A percentile compares a stretch with the other conserved stretches of the same genome.
These are phyloP conservation scores for Casuarina cunninghamiana DNA, from an alignment of 306 rosid genomes.

Conservation along the genomic window DNA sequence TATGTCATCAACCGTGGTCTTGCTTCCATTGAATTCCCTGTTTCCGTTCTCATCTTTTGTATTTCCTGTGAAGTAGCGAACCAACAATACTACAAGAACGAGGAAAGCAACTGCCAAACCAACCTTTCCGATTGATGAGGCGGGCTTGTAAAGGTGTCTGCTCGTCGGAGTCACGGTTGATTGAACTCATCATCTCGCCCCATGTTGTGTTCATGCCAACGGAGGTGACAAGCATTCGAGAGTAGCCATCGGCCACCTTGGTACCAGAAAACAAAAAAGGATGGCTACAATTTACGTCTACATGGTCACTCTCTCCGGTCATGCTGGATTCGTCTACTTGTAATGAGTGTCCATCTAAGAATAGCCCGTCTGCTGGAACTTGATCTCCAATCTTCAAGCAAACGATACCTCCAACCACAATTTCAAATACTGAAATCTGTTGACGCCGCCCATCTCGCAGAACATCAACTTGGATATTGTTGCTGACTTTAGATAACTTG, in stretches of 20 bases:
- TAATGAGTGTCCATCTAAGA: constrained; percentile 28
- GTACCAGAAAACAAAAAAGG: constrained; percentile 37
- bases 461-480: constrained; percentile 31
- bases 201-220: constrained; percentile 33
- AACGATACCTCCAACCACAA: constrained; percentile 40
- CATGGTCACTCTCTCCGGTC: constrained; percentile 32
- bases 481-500: constrained; percentile 13
- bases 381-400: constrained; percentile 33
- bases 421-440: constrained; percentile 7
- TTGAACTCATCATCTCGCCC: constrained; percentile 27
- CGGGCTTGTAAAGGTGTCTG: constrained; percentile 26
- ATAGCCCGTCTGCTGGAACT: constrained; percentile 39
- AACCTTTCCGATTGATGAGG: constrained; percentile 15
- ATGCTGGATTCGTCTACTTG: constrained; percentile 25
- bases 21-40: neutral
- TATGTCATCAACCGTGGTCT: constrained; percentile 7
- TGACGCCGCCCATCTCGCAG: constrained; percentile 19
- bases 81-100: constrained; percentile 17
- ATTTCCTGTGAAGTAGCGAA: constrained; percentile 22
- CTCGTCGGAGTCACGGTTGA: constrained; percentile 1
- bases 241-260: constrained; percentile 31
- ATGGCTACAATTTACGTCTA: constrained; percentile 13
- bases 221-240: constrained; percentile 33
- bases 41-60: constrained; percentile 20
- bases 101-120: constrained; percentile 26